Percentiles rank a stretch among this genome's conserved stretches.
Evolutionary conservation across 345 rosid species (phyloP).

Genomic region (Luvunga scandens): DNA sequence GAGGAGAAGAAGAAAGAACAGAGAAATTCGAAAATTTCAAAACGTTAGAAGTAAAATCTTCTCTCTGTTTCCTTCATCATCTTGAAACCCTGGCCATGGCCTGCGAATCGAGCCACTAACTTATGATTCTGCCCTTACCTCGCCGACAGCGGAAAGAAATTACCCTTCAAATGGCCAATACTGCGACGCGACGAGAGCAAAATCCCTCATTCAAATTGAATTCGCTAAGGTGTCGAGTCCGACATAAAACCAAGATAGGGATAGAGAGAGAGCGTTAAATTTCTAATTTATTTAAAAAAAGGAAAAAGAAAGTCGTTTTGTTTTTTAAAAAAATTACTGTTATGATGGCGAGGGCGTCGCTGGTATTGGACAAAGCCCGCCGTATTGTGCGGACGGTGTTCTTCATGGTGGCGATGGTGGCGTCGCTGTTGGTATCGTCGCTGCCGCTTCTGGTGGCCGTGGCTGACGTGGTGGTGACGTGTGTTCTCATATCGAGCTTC

Average conservation of each 20-base stretch:
- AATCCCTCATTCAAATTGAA: conserved; percentile 8
- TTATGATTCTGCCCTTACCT: not conserved
- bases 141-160: conserved; percentile 1
- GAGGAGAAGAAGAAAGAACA: not conserved
- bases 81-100: conserved; percentile 22
- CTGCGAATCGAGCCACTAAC: conserved; percentile 7
- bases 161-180: conserved; percentile 19
- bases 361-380: conserved; percentile 60
- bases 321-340: not conserved
- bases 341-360: conserved; percentile 40
- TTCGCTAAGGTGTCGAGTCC: conserved; percentile 34
- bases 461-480: conserved; percentile 64
- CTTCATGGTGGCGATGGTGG: conserved; percentile 91
- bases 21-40: conserved; percentile 9
- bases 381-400: conserved; percentile 68
- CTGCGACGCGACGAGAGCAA: conserved; percentile 12
- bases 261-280: not conserved
- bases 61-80: not conserved
- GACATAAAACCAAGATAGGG: conserved; percentile 12
- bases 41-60: not conserved
- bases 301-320: not conserved
- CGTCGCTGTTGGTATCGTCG: conserved; percentile 73
- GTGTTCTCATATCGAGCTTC: conserved; percentile 68
- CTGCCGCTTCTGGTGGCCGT: conserved; percentile 80
- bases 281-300: no score